Base-by-base conservation (phyloP, 176 grass and related monocot species). In the Paspalum vaginatum region DNA sequence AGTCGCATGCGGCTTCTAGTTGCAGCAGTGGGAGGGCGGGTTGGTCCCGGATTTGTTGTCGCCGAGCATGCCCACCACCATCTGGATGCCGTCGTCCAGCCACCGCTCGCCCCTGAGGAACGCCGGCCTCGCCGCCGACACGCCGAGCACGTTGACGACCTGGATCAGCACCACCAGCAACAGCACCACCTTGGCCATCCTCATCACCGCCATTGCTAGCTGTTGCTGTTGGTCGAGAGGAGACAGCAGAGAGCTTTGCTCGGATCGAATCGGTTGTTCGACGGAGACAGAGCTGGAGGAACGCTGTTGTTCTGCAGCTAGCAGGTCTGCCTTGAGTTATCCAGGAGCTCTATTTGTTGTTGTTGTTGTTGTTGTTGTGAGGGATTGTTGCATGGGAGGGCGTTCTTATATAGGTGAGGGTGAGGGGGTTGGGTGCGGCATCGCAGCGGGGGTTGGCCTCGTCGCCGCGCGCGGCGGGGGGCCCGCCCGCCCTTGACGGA, bases 1-100 rank as follows among this genome's bases (percentile, higher is more conserved):
- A 5, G 9, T 20, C 41, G 4, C 8, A 32, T 13, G 0, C 21
- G 37, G 51, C 20, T 37, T 16, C 46, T 24, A 7, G 9, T 37
- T 26, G 74, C 86, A 83, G 80, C 86, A 83, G 66, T 78, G 74
- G 5, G 80, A 58, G 25, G n/a, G 58, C 7, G 80, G 26, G 21
- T 63, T 78, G 56, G 39, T 7, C 0, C 59, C 8, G 0, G 80
- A 78, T 20, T 83, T 83, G 26, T 83, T 6, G 66, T 49, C 42
- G 4, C 74, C 59, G 21, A 88, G 75, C 26, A 79, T 4, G 26
- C 78, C 66, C 2, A 83, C 59, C 58, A 83, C 80, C 80, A 83
- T 66, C 27, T 52, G 26, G 0, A 88, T 57, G 18, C 61, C 84
- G 2, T 17, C 69, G n/a, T 60, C 70, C 14, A 80, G 50, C 84